Evolutionary conservation across 2,329 filamentous ascomycete genomes (phyloP), one percentile per base, ranked within the genome.

Genomic region (Aspergillus brasiliensis): DNA sequence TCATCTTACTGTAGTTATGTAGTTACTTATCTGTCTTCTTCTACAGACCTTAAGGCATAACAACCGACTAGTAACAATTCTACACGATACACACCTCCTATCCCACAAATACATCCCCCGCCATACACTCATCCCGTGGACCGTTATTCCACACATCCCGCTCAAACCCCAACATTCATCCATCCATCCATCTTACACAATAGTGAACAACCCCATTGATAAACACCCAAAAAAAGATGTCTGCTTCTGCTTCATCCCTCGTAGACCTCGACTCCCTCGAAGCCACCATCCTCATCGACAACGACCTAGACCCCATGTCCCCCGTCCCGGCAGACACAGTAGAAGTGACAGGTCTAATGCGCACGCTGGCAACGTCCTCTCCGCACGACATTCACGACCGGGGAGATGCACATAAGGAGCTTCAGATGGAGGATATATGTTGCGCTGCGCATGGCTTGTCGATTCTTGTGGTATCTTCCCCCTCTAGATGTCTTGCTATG

Each of bases 391-490:
- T 75, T 11, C 63, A 69, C 10, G 69, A 73, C 37, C 73, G 82
- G 10, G 81, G 80, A 1, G 77, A 73, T 3, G 79, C 78, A 1
- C 68, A 67, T 10, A 75, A 73, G 53, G 82, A 85, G 63, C 60
- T 85, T 25, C 74, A 75, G 10, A 82, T 84, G 77, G 78, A 80
- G 42, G 77, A 77, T 49, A 76, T 84, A 5, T 83, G 82, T 68
- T 85, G 83, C 62, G 80, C 81, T 13, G 83, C 83, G 0, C 83
- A 85, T 71, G 83, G 83, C 0, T 67, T 85, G 28, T 84, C 81
- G 3, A 75, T 85, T 15, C 71, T 84, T 31, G 77, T 85, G 56
- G 80, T 83, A 74, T 63, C 31, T 19, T 11, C 13, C n/a, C 15
- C 48, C 11, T 13, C 5, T 17, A 4, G n/a, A 8, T n/a, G 10